Evolutionary conservation across 106 monocot genomes (phyloP).

Genomic region (Dendrobium nobile): DNA sequence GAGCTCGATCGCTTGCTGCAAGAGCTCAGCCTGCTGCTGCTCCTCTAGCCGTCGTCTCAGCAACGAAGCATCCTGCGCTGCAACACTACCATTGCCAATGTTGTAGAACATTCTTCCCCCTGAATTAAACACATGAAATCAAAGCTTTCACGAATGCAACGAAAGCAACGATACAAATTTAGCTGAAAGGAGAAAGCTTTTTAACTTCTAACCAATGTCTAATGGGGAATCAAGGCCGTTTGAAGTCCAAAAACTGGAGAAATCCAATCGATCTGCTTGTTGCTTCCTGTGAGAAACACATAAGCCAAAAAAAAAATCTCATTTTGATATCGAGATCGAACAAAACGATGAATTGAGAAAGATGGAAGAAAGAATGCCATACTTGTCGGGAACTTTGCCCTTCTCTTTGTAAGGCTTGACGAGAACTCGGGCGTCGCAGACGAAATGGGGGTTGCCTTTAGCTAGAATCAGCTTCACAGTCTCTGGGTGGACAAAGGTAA

Average conservation of each 20-base stretch:
- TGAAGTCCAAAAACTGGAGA: conserved; percentile 48
- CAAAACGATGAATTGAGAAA: neutral
- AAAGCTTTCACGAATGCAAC: neutral
- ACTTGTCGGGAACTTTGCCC: conserved; percentile 87
- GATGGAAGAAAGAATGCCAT: neutral
- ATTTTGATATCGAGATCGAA: neutral
- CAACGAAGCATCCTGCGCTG: conserved; percentile 21
- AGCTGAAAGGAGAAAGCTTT: conserved; percentile 14
- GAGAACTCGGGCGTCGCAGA: conserved; percentile 80
- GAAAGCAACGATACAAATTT: neutral
- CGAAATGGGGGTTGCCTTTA: conserved; percentile 89
- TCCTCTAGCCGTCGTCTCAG: conserved; percentile 64
- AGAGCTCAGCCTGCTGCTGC: conserved; percentile 51
- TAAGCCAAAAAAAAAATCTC: neutral
- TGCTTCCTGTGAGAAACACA: conserved; percentile 40
- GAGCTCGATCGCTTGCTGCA: conserved; percentile 77
- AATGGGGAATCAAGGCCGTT: conserved; percentile 36
- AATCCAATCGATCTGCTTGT: conserved; percentile 39
- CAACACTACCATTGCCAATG: conserved; percentile 9
- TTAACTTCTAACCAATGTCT: conserved; percentile 59
- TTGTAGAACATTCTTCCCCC: conserved; percentile 55
- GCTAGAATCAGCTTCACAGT: conserved; percentile 86
- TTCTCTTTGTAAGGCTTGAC: conserved; percentile 95
- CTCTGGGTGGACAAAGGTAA: conserved; percentile 81
- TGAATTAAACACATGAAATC: neutral